Evolutionary conservation across 225 moss, liverwort and hornwort species (phyloP).

Genomic region (Thuidium tamariscinum): DNA sequence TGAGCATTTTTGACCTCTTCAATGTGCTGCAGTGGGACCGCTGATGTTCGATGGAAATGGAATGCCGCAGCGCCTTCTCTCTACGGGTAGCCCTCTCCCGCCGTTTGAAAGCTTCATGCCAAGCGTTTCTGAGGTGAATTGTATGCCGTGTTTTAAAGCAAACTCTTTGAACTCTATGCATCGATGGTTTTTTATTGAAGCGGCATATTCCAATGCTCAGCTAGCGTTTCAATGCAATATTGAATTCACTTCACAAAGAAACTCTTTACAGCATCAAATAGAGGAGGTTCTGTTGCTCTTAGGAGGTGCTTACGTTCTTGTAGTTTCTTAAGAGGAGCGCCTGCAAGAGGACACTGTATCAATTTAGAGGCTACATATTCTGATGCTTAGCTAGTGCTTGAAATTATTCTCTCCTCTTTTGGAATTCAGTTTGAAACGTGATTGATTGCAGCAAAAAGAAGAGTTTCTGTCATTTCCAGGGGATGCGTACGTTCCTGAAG

Average conservation of each 20-base stretch:
- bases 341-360: slow-evolving; percentile 17
- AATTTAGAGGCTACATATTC: neutral
- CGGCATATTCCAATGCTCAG: neutral
- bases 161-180: neutral
- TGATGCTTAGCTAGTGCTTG: neutral
- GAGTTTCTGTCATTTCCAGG: slow-evolving; percentile 26
- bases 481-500: slow-evolving; percentile 54
- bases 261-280: slow-evolving; percentile 27
- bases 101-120: slow-evolving; percentile 14
- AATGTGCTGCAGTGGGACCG: slow-evolving; percentile 23
- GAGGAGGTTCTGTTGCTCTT: slow-evolving; percentile 21
- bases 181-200: neutral
- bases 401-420: neutral
- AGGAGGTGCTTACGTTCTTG: slow-evolving; percentile 33
- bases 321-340: slow-evolving; percentile 36
- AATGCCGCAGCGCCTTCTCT: slow-evolving; percentile 34
- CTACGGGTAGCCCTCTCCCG: slow-evolving; percentile 8
- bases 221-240: neutral
- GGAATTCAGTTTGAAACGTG: neutral
- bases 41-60: slow-evolving; percentile 29
- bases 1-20: neutral
- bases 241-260: neutral
- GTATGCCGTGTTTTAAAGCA: neutral
- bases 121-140: slow-evolving; percentile 25
- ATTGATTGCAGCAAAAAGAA: slow-evolving; percentile 45